Evolutionary conservation across 805 yeast species (phyloP), one percentile per base, ranked within the genome.

Genomic region (Hanseniaspora nectarophila): DNA sequence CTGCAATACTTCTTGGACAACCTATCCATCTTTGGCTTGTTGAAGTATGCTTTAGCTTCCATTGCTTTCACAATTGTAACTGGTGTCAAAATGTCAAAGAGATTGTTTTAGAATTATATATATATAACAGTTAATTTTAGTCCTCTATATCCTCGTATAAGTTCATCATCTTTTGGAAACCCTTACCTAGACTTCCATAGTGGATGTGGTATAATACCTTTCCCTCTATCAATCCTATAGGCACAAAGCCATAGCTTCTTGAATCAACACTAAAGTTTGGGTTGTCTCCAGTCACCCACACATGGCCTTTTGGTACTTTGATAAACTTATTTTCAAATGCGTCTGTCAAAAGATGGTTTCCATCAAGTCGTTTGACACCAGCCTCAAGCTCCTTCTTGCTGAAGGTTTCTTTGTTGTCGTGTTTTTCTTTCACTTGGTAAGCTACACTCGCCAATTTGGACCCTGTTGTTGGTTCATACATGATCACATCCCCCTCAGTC

Each of bases 211-310:
- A 90, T 5, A 82, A 74, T 13, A 92, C 80, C 61, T 86, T 89
- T 1, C 97, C 99, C 58, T 81, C 80, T 3, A 92, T 80, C 37
- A 92, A 68, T 0, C 81, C 97, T 80, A 87, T 72, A 1, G 98
- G 97, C 33, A 92, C 69, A n/a, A 82, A 86, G 35, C 89, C 85
- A 63, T 92, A 92, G 0, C 86, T 78, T 58, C 98, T 71, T 4
- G 96, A 86, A 61, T 92, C 99, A 45, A 89, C 69, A 20, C 95
- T 85, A 58, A 82, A 87, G 26, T 86, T 75, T 54, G 90, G 67
- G 62, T 92, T 92, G 62, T 92, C 99, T 1, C 99, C 99, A 0
- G 97, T 87, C 3, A 89, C 82, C 97, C 97, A 92, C 45, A 86
- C 85, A 66, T 92, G 98, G 2, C 98, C 98, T 58, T 81, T 78